These are phyloP conservation scores for Pythium sp. DNA, from an alignment of 352 stramenopile species.

Conservation along the genomic window DNA sequence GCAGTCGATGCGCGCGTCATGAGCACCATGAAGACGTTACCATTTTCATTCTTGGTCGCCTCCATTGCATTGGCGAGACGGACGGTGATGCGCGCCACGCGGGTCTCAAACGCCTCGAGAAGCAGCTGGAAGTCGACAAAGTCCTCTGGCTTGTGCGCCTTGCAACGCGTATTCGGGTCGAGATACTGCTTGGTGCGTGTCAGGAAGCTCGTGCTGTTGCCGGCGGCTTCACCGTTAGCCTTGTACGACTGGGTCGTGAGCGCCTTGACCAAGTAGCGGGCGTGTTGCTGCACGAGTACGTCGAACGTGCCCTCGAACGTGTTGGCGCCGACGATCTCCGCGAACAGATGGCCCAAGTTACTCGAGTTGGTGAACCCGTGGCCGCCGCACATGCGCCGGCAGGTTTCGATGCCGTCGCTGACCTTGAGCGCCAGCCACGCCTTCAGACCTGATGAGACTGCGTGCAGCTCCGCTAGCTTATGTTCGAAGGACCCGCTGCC, in stretches of 20 bases:
- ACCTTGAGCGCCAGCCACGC: slow-evolving; percentile 36
- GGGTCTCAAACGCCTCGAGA: slow-evolving; percentile 27
- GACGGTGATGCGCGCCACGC: slow-evolving; percentile 23
- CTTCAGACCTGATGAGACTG: slow-evolving; percentile 39
- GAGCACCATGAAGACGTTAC: slow-evolving; percentile 37
- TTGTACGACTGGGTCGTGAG: background rate
- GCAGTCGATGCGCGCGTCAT: slow-evolving; percentile 37
- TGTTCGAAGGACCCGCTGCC: slow-evolving; percentile 18
- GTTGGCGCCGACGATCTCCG: slow-evolving; percentile 37
- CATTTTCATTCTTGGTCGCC: slow-evolving; percentile 17
- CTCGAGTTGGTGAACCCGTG: slow-evolving; percentile 20
- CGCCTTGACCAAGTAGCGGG: slow-evolving; percentile 54
- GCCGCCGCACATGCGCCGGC: slow-evolving; percentile 27
- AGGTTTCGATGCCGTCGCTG: slow-evolving; percentile 31
- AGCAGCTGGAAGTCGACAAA: slow-evolving; percentile 27
- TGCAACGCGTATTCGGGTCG: slow-evolving; percentile 17
- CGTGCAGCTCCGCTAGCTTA: slow-evolving; percentile 34
- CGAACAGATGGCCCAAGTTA: slow-evolving; percentile 26
- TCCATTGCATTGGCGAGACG: background rate
- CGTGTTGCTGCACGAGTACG: slow-evolving; percentile 68
- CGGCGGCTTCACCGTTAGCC: background rate
- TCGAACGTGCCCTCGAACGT: slow-evolving; percentile 75
- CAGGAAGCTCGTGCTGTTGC: background rate
- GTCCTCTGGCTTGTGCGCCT: slow-evolving; percentile 16
- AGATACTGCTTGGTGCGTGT: slow-evolving; percentile 5